These are phyloP conservation scores for Hibiscus tridactylites DNA, from an alignment of 345 rosid genomes.

Conservation along the genomic window DNA sequence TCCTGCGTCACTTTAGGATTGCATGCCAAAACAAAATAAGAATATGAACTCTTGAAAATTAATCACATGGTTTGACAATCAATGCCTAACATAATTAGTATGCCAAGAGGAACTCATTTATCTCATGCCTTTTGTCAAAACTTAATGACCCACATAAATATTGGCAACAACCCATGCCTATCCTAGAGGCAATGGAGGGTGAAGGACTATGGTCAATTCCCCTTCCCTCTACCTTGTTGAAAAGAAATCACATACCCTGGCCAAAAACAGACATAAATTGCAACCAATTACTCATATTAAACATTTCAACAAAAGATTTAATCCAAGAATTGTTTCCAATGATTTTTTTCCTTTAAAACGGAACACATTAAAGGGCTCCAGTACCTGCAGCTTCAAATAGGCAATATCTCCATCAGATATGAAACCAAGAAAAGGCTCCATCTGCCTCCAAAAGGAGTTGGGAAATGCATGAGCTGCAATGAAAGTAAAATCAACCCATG, in stretches of 20 bases:
- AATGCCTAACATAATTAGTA: not conserved
- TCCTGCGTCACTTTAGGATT: not conserved
- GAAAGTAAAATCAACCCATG: slow-evolving; percentile 28
- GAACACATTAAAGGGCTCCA: not conserved
- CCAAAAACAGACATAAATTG: slow-evolving; percentile 1
- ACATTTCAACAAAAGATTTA: not conserved
- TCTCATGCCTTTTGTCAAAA: not conserved
- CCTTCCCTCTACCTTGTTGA: not conserved
- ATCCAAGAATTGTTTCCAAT: not conserved
- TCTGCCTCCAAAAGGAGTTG: slow-evolving; percentile 69
- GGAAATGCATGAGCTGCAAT: slow-evolving; percentile 49
- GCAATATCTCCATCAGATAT: slow-evolving; percentile 59
- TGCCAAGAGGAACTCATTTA: slow-evolving; percentile 1
- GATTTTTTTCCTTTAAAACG: not conserved
- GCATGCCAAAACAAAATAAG: slow-evolving; percentile 2
- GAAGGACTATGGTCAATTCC: not conserved
- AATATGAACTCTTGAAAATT: not conserved
- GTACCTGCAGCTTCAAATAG: slow-evolving; percentile 68
- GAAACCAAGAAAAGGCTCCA: slow-evolving; percentile 71
- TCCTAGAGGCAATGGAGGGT: not conserved
- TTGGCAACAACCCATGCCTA: not conserved
- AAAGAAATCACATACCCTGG: not conserved
- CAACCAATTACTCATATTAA: not conserved
- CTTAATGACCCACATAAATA: not conserved
- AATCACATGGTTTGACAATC: not conserved